Conservation (phyloP, 73 alveolate genomes). For the Stentor roeselii region DNA sequence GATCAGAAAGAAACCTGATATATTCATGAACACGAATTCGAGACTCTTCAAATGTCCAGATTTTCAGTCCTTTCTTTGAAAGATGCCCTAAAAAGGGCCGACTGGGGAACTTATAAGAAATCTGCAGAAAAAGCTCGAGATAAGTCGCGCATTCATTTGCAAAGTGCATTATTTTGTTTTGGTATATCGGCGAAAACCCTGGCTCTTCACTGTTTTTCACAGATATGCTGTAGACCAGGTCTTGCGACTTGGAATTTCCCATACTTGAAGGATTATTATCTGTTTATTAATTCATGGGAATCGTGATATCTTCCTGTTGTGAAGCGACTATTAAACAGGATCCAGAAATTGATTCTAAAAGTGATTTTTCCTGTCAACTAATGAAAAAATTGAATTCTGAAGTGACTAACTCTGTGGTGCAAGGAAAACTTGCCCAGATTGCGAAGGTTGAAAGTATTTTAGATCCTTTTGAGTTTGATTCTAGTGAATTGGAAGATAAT, state of each 20-base stretch:
- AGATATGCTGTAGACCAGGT: background rate
- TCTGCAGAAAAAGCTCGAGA: background rate
- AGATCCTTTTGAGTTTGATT: background rate
- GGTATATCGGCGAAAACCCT: background rate
- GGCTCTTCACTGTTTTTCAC: background rate
- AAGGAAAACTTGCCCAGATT: background rate
- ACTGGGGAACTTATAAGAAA: background rate
- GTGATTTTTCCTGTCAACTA: too few species aligned
- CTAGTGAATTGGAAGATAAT: background rate
- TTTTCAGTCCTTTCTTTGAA: background rate
- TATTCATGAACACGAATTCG: background rate
- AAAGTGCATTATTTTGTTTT: background rate
- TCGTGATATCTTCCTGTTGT: background rate
- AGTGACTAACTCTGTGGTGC: too few species aligned
- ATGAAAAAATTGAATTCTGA: too few species aligned
- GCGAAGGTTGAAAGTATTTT: background rate
- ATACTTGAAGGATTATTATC: too few species aligned
- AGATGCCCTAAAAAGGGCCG: background rate
- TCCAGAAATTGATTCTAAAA: background rate
- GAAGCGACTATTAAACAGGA: background rate
- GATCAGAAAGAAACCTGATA: too few species aligned
- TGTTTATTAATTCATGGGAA: too few species aligned
- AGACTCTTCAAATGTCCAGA: background rate
- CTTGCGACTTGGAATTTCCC: background rate
- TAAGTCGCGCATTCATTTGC: background rate